Percentiles rank a stretch among this genome's conserved stretches.
Conservation (phyloP, 768 basidiomycete species). For the Chiua virens region DNA sequence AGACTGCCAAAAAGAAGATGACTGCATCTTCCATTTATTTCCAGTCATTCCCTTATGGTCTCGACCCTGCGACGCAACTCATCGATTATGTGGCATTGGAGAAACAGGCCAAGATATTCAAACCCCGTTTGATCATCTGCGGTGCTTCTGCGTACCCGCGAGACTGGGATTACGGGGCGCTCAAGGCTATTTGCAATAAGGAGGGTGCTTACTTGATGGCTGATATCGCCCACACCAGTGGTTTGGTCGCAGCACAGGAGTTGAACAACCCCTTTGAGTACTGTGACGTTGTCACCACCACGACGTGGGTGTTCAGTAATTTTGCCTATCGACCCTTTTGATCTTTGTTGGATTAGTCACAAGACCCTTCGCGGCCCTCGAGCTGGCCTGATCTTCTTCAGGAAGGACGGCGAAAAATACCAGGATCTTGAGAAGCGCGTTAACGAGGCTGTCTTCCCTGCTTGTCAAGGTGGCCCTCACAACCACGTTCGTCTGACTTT, state of each 20-base stretch:
- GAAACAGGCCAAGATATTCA: slow-evolving; percentile 90
- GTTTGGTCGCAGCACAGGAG: slow-evolving; percentile 90
- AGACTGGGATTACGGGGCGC: slow-evolving; percentile 91
- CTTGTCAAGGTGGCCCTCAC: slow-evolving; percentile 99
- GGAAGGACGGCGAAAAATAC: slow-evolving; percentile 80
- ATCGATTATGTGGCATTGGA: slow-evolving; percentile 85
- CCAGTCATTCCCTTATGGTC: slow-evolving; percentile 94
- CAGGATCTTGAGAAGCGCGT: slow-evolving; percentile 94
- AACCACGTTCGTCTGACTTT: slow-evolving; percentile 70
- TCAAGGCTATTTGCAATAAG: slow-evolving; percentile 78
- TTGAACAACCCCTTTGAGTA: slow-evolving; percentile 90
- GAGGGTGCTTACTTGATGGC: slow-evolving; percentile 94
- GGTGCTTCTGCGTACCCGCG: slow-evolving; percentile 98
- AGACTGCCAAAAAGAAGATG: slow-evolving; percentile 99
- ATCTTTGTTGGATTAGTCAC: slow-evolving; percentile 52
- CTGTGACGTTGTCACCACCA: slow-evolving; percentile 98
- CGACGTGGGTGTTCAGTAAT: slow-evolving; percentile 59
- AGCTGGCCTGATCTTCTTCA: slow-evolving; percentile 98
- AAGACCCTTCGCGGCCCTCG: slow-evolving; percentile 98
- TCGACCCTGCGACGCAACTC: slow-evolving; percentile 79
- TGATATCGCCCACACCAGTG: slow-evolving; percentile 97
- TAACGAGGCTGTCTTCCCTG: slow-evolving; percentile 98
- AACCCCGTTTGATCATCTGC: slow-evolving; percentile 92
- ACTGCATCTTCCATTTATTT: slow-evolving; percentile 99
- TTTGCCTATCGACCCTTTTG: not conserved